Base-by-base conservation (phyloP, 352 stramenopile genomes). In the Phytophthora constricta region DNA sequence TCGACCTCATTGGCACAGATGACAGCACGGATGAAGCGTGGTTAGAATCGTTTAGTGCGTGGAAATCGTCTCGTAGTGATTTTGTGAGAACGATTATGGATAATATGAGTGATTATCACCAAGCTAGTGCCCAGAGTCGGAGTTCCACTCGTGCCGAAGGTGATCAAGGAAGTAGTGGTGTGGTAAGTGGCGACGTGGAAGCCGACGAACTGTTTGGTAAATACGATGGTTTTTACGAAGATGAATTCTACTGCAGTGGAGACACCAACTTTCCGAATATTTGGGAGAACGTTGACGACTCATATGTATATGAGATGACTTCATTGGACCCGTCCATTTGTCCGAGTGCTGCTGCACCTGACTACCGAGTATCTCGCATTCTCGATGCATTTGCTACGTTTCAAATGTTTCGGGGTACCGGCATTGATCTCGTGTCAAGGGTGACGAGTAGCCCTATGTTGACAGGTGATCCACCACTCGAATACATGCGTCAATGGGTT, bases 401-500 rank as follows among this genome's bases (percentile, higher is more conserved):
- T 23, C 5, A 53, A n/a, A 53, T 31, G 46, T 23, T 39, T 31
- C 23, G 23, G 23, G 27, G 23, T 33, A 23, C 22, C 31, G 27
- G 13, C 10, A 28, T 53, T 23, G 23, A 28, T 19, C 11, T 14
- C 23, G 31, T n/a, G n/a, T 34, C 27, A 28, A 39, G 20, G n/a
- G 23, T 10, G 23, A 33, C 11, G 1, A 5, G 10, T 28, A 7
- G 22, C 1, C 10, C n/a, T 8, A 16, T 27, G n/a, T 11, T 14
- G 7, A 17, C 16, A 23, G 22, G 5, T 7, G 45, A 43, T 37
- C 53, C 53, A 2, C 0, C 5, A 14, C 5, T 60, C 42, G 1
- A 39, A 14, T 3, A 52, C 25, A 60, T 60, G 53, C 39, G 17
- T 4, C 50, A 63, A 41, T 63, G 43, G 56, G 45, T 63, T 43